These are phyloP conservation scores for Ogataea philodendri DNA, from an alignment of 805 yeast genomes.

Conservation along the genomic window DNA sequence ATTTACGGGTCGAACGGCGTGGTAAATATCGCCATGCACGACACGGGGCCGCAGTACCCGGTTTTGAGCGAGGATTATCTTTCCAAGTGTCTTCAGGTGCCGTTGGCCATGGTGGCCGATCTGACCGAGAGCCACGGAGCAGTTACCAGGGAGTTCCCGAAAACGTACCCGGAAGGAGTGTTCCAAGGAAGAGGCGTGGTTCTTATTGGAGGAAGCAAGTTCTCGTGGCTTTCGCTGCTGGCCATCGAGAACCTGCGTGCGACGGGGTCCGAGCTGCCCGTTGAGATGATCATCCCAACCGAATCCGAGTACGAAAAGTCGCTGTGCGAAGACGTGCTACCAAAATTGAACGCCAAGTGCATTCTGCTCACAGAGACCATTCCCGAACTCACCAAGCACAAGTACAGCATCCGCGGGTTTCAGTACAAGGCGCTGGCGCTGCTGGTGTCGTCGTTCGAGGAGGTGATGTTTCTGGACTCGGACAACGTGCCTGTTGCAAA, in stretches of 20 bases:
- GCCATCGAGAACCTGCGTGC: conserved; percentile 48
- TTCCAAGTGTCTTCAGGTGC: conserved; percentile 47
- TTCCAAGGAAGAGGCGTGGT: conserved; percentile 61
- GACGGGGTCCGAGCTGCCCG: conserved; percentile 47
- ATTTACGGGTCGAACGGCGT: conserved; percentile 31
- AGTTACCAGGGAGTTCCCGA: conserved; percentile 42
- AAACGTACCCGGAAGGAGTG: conserved; percentile 36
- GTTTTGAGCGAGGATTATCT: conserved; percentile 54
- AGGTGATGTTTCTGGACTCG: conserved; percentile 49
- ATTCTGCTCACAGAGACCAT: conserved; percentile 49
- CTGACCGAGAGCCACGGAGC: conserved; percentile 47
- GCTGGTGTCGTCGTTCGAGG: conserved; percentile 51
- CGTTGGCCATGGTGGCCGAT: conserved; percentile 40
- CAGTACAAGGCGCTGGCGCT: conserved; percentile 50
- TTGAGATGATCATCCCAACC: conserved; percentile 48
- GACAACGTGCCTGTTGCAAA: conserved; percentile 49
- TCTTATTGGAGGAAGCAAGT: conserved; percentile 73
- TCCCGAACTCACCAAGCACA: conserved; percentile 35
- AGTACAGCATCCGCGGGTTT: conserved; percentile 40
- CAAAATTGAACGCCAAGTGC: conserved; percentile 57
- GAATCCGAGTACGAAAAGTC: conserved; percentile 45
- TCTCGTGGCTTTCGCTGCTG: conserved; percentile 59
- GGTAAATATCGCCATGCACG: conserved; percentile 33
- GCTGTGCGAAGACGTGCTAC: conserved; percentile 42
- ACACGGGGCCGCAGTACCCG: conserved; percentile 28